phyloP scores from a whole-genome alignment of 2,329 filamentous ascomycete species.

The Venturia effusa region DNA sequence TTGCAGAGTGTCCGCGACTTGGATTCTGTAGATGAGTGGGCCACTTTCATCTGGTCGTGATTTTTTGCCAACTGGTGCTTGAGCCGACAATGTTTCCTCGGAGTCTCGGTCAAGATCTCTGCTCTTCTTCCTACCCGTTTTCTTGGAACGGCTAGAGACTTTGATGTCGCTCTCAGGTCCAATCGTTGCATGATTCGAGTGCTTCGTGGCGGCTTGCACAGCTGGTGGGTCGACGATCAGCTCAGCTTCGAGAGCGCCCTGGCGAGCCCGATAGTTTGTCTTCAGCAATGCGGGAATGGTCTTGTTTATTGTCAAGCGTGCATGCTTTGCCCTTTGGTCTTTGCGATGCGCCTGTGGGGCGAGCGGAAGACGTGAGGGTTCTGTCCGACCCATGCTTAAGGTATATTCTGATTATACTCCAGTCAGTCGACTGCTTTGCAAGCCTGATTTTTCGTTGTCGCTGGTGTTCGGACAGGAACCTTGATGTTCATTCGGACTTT shows the following conservation, averaged over 20 bases:
- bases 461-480: background rate
- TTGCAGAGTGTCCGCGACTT: slow-evolving; percentile 41
- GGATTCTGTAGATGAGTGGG: slow-evolving; percentile 25
- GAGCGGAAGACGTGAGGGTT: slow-evolving; percentile 25
- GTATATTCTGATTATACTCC: background rate
- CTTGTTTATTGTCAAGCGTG: slow-evolving; percentile 47
- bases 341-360: slow-evolving; percentile 25
- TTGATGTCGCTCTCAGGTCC: background rate
- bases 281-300: slow-evolving; percentile 46
- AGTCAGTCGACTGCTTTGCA: background rate
- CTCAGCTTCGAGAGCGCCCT: slow-evolving; percentile 42
- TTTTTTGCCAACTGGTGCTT: background rate
- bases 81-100: background rate
- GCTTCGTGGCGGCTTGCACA: background rate
- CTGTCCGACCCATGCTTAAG: slow-evolving; percentile 25
- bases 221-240: slow-evolving; percentile 26
- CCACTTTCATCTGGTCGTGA: background rate
- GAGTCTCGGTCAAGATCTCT: background rate
- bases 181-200: background rate
- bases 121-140: background rate
- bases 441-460: background rate
- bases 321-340: slow-evolving; percentile 39
- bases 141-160: background rate
- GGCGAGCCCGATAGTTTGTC: slow-evolving; percentile 43
- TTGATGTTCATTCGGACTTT: background rate